These are phyloP conservation scores for Diaporthe ampelina DNA, from an alignment of 2,329 filamentous ascomycete species.

Conservation along the genomic window DNA sequence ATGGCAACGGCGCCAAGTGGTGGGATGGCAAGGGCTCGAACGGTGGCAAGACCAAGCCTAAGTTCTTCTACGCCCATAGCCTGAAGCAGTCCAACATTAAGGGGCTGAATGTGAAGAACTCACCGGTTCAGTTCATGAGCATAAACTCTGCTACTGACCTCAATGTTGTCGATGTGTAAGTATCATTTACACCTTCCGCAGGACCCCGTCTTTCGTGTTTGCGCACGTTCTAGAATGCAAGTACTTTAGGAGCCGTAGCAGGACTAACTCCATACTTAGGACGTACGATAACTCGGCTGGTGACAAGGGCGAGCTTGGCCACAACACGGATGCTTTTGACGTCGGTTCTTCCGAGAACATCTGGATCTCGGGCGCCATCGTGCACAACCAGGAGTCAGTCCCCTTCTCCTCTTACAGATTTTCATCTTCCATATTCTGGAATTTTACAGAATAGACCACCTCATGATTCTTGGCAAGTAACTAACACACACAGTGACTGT, in stretches of 20 bases:
- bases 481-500: constrained; percentile 60
- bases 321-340: constrained; percentile 74
- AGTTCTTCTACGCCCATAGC: constrained; percentile 64
- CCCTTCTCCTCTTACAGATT: not conserved
- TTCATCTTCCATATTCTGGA: not conserved
- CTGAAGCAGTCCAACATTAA: constrained; percentile 55
- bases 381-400: constrained; percentile 66
- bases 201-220: too few species aligned
- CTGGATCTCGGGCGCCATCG: constrained; percentile 64
- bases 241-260: too few species aligned
- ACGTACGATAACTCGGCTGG: constrained; percentile 57
- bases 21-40: constrained; percentile 54
- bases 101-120: constrained; percentile 56
- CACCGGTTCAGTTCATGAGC: constrained; percentile 58
- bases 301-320: constrained; percentile 47
- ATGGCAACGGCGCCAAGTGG: constrained; percentile 42
- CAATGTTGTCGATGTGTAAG: constrained; percentile 50
- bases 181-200: too few species aligned
- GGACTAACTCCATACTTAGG: too few species aligned
- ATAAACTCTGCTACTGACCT: constrained; percentile 55
- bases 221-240: too few species aligned
- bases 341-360: constrained; percentile 65
- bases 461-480: not conserved
- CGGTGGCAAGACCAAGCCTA: constrained; percentile 56
- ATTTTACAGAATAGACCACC: not conserved